Evolutionary conservation across 495 filamentous ascomycete genomes (phyloP).

Genomic region (Alectoria sarmentosa): DNA sequence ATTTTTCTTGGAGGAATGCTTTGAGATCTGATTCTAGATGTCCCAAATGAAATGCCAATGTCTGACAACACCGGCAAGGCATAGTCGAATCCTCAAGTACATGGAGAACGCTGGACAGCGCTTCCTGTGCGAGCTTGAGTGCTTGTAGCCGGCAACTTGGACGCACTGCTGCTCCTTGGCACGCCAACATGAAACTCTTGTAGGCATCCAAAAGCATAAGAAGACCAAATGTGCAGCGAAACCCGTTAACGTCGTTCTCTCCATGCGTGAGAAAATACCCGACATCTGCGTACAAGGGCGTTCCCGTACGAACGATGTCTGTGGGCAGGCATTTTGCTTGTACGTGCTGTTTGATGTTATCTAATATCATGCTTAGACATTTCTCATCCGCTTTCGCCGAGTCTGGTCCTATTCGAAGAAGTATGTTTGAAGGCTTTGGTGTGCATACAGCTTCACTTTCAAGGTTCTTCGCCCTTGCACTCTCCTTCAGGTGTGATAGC

Average conservation of each 20-base stretch:
- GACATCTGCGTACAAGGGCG: conserved; percentile 25
- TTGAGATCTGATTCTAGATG: conserved; percentile 23
- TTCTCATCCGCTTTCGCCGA: conserved; percentile 16
- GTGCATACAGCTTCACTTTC: background rate
- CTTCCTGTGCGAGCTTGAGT: conserved; percentile 25
- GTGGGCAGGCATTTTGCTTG: conserved; percentile 1
- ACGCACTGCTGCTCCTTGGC: background rate
- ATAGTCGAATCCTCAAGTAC: conserved; percentile 19
- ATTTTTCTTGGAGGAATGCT: conserved; percentile 19
- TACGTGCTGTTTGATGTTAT: conserved; percentile 23
- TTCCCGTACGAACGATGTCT: conserved; percentile 18
- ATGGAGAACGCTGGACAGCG: conserved; percentile 12
- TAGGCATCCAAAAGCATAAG: conserved; percentile 23
- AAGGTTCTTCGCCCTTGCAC: background rate
- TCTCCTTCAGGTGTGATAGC: conserved; percentile 1
- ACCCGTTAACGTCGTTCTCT: conserved; percentile 10
- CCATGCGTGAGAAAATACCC: conserved; percentile 23
- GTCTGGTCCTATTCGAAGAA: conserved; percentile 10
- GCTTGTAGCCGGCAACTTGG: conserved; percentile 25
- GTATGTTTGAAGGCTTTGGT: conserved; percentile 6
- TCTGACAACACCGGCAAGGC: conserved; percentile 27
- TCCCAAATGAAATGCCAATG: conserved; percentile 26
- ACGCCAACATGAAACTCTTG: conserved; percentile 20
- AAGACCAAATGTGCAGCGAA: conserved; percentile 24
- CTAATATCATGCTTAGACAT: conserved; percentile 17